A percentile compares a stretch with the other conserved stretches of the same genome.
phyloP scores from a whole-genome alignment of 169 alveolate species.

The Eimeria maxima region DNA sequence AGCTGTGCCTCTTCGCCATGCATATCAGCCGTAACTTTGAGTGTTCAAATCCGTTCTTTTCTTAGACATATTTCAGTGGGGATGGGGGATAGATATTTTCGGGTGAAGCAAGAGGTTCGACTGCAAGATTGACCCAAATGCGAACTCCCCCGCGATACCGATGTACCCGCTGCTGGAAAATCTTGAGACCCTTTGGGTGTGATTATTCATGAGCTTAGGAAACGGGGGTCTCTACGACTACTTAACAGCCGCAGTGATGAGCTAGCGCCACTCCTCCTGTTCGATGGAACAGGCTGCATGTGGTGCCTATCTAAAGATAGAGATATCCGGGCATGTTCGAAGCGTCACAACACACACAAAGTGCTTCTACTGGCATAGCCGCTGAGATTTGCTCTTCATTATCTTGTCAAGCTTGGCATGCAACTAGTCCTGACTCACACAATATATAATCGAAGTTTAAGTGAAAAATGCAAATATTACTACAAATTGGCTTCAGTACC shows the following conservation, averaged over 20 bases:
- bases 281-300: constrained; percentile 53
- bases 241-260: constrained; percentile 36
- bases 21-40: not conserved
- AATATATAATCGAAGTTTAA: too few relatives aligned
- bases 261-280: constrained; percentile 48
- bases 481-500: too few relatives aligned
- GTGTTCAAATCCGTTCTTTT: not conserved
- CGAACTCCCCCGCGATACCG: not conserved
- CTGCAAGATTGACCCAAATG: not conserved
- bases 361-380: not conserved
- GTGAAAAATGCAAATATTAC: too few relatives aligned
- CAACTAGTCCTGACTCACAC: not conserved
- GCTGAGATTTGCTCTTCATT: not conserved
- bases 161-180: not conserved
- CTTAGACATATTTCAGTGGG: not conserved
- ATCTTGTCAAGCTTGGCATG: not conserved
- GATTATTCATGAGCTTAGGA: constrained; percentile 13
- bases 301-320: constrained; percentile 31
- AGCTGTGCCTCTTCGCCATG: not conserved
- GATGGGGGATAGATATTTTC: not conserved
- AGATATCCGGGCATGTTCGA: not conserved
- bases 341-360: not conserved
- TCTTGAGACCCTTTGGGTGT: not conserved
- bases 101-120: not conserved
- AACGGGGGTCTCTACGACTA: constrained; percentile 23